A percentile compares a stretch with the other conserved stretches of the same genome.
phyloP scores from a whole-genome alignment of 345 rosid species.

The Salix purpurea region DNA sequence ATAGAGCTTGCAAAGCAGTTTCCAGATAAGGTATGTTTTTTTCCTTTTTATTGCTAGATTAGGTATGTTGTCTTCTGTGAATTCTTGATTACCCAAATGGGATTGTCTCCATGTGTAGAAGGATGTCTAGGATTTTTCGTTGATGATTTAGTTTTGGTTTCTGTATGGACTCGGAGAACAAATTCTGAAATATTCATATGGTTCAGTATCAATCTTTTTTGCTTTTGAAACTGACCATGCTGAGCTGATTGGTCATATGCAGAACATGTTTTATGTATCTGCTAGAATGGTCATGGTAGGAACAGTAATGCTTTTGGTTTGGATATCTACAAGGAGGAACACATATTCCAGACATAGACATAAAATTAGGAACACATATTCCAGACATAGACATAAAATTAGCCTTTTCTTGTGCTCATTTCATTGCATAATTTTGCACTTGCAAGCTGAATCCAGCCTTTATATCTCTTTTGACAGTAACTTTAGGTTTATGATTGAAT shows the following conservation, averaged over 20 bases:
- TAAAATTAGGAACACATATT: background rate
- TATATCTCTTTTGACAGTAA: background rate
- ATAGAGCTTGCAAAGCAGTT: slow-evolving; percentile 77
- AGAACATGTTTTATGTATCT: background rate
- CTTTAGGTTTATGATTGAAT: background rate
- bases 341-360: background rate
- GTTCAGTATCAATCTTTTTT: background rate
- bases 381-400: background rate
- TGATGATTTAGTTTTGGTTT: background rate
- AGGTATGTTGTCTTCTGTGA: background rate
- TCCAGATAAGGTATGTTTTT: slow-evolving; percentile 64
- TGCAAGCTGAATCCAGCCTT: background rate
- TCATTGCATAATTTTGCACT: background rate
- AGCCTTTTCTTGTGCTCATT: background rate
- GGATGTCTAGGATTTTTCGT: background rate
- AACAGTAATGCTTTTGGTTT: background rate
- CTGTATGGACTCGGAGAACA: background rate
- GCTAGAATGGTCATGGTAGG: background rate
- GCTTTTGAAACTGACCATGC: background rate
- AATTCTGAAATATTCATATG: background rate
- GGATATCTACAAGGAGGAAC: background rate
- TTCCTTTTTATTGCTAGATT: background rate
- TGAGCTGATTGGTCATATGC: background rate
- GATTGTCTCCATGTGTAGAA: background rate
- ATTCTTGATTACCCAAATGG: background rate